Evolutionary conservation across 768 basidiomycete species (phyloP).

Genomic region (Cystofilobasidium macerans): DNA sequence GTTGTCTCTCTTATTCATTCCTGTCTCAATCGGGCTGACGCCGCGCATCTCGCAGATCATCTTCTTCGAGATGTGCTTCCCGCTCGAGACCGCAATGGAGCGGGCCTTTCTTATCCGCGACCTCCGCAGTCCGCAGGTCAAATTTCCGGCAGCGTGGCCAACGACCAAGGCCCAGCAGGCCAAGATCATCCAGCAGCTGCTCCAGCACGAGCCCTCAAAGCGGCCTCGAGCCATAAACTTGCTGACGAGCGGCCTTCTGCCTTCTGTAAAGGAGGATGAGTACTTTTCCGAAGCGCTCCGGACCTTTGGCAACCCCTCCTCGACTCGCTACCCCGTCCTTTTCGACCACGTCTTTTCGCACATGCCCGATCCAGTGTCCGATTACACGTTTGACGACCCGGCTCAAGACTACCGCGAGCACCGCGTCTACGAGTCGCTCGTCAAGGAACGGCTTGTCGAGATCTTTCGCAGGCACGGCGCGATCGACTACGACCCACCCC

Average conservation of each 20-base stretch:
- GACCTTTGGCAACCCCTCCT: conserved; percentile 21
- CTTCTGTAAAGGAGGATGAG: conserved; percentile 25
- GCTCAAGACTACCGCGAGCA: conserved; percentile 20
- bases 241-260: conserved; percentile 18
- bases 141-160: conserved; percentile 65
- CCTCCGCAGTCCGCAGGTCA: conserved; percentile 57
- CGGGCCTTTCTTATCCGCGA: conserved; percentile 72
- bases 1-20: neutral
- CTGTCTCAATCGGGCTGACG: neutral
- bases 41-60: conserved; percentile 52
- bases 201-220: conserved; percentile 66
- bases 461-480: conserved; percentile 86
- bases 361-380: conserved; percentile 23
- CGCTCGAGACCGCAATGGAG: conserved; percentile 66
- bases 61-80: conserved; percentile 92
- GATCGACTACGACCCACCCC: conserved; percentile 62
- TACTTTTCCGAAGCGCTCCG: conserved; percentile 25
- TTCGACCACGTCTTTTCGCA: conserved; percentile 25
- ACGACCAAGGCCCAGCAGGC: conserved; percentile 48
- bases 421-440: conserved; percentile 38
- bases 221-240: conserved; percentile 44
- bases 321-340: conserved; percentile 19
- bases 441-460: conserved; percentile 61
- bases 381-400: conserved; percentile 26
- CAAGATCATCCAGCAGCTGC: conserved; percentile 65